A percentile compares a stretch with the other conserved stretches of the same genome.
Conservation (phyloP, 139 green algal genomes). For the Tetradesmus obliquus region DNA sequence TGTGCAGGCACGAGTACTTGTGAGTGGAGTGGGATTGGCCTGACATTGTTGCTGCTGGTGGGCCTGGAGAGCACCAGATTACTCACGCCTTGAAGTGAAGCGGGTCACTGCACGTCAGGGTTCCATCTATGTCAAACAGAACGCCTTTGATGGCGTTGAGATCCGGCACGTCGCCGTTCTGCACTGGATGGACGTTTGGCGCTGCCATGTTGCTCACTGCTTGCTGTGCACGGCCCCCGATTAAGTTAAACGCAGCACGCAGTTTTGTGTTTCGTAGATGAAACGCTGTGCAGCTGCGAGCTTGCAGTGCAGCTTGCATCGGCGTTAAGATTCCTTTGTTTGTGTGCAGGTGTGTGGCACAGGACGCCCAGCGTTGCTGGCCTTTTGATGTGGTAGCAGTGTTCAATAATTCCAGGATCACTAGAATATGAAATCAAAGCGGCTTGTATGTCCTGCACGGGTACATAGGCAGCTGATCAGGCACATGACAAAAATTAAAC, state of each 20-base stretch:
- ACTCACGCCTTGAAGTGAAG: conserved; percentile 77
- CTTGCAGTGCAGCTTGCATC: background rate
- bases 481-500: background rate
- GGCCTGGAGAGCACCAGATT: background rate
- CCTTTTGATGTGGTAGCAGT: background rate
- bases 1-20: background rate
- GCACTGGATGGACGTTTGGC: background rate
- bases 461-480: background rate
- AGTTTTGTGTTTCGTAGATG: background rate
- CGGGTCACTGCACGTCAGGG: conserved; percentile 74
- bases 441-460: background rate
- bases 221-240: background rate
- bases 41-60: background rate
- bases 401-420: too few species aligned
- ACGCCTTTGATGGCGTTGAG: conserved; percentile 44
- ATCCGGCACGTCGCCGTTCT: conserved; percentile 25
- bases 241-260: background rate
- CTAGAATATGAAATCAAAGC: background rate
- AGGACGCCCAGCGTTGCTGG: background rate
- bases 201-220: background rate
- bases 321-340: background rate
- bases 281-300: background rate
- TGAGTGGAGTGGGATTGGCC: background rate
- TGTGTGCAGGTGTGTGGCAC: background rate
- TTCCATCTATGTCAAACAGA: conserved; percentile 75